phyloP scores from a whole-genome alignment of 306 rosid species.

The Albizia julibrissin region DNA sequence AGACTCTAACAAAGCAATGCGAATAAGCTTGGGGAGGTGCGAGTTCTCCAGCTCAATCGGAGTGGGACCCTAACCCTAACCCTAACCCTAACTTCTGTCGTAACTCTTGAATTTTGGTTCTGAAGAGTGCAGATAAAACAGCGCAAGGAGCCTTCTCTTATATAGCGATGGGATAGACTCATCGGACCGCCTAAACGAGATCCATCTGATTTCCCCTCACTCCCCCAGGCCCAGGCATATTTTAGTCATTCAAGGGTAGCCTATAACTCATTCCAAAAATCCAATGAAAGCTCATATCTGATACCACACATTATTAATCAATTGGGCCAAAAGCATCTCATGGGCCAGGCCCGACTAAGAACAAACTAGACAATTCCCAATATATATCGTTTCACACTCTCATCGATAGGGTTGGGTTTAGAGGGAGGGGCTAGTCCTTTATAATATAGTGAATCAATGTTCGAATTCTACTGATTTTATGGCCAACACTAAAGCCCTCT shows the following conservation, averaged over 20 bases:
- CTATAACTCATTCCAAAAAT: not conserved
- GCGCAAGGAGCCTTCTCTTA: not conserved
- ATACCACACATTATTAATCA: too few species aligned
- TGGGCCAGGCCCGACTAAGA: not conserved
- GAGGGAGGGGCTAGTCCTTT: too few species aligned
- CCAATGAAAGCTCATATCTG: not conserved
- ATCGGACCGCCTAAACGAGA: slow-evolving; percentile 10
- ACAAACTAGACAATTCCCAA: not conserved
- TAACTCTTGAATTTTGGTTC: not conserved
- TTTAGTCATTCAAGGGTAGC: not conserved
- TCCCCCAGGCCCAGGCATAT: not conserved
- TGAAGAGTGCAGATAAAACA: not conserved
- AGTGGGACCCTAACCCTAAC: not conserved
- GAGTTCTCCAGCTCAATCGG: too few species aligned
- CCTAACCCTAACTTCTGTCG: slow-evolving; percentile 4
- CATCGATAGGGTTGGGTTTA: too few species aligned
- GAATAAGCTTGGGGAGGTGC: too few species aligned
- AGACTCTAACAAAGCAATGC: too few species aligned
- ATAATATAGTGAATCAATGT: fast-evolving
- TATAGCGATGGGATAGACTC: not conserved
- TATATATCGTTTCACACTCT: not conserved
- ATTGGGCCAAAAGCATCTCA: not conserved
- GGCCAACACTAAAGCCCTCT: too few species aligned
- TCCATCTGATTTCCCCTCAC: not conserved
- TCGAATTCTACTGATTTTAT: too few species aligned